A percentile compares a stretch with the other conserved stretches of the same genome.
Conservation (phyloP, 495 filamentous ascomycete species). For the Tuber brumale region DNA sequence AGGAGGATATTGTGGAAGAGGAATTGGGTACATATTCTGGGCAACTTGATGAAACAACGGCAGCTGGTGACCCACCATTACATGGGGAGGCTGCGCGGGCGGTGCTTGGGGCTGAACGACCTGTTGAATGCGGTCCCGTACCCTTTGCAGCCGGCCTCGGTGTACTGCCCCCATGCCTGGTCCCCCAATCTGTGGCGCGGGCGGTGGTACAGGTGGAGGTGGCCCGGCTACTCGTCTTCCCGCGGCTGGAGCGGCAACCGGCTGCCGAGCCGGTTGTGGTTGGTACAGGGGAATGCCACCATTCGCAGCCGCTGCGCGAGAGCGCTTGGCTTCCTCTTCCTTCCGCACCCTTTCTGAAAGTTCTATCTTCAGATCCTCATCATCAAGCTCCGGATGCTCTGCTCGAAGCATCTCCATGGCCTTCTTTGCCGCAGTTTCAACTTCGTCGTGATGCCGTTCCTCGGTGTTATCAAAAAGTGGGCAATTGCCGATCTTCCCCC, state of each 20-base stretch:
- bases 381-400: slow-evolving; percentile 56
- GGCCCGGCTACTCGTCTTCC: neutral
- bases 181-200: neutral
- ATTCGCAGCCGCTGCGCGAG: slow-evolving; percentile 12
- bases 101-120: slow-evolving; percentile 7
- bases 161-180: neutral
- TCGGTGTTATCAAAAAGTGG: slow-evolving; percentile 60
- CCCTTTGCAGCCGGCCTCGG: slow-evolving; percentile 11
- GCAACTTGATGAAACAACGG: neutral
- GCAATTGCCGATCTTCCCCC: slow-evolving; percentile 53
- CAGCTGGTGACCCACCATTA: neutral
- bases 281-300: slow-evolving; percentile 12
- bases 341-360: slow-evolving; percentile 53
- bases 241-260: neutral
- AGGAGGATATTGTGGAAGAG: neutral
- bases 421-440: slow-evolving; percentile 57
- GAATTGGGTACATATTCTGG: slow-evolving; percentile 3
- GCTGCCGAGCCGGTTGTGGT: neutral
- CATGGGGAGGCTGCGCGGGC: neutral
- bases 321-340: slow-evolving; percentile 36
- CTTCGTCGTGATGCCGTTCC: slow-evolving; percentile 58
- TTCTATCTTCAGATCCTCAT: slow-evolving; percentile 54
- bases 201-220: slow-evolving; percentile 10
- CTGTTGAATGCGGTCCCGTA: slow-evolving; percentile 22
- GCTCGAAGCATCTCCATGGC: slow-evolving; percentile 53